Percentiles rank a stretch among this genome's conserved stretches.
These are phyloP conservation scores for Chrysopogon serrulatus DNA, from an alignment of 176 grass and related monocot species.

Conservation along the genomic window DNA sequence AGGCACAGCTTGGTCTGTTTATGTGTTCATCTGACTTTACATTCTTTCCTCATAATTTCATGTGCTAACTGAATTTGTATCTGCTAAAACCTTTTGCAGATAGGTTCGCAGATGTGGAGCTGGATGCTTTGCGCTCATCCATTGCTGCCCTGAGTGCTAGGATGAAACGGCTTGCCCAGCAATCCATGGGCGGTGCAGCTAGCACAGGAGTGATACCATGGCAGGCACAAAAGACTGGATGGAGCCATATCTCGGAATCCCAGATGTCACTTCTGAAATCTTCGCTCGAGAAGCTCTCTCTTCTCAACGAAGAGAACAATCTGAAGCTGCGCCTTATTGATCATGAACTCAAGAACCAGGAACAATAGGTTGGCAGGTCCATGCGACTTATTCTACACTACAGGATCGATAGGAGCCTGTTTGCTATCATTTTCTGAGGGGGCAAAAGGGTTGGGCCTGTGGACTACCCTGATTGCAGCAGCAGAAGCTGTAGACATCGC, in stretches of 20 bases:
- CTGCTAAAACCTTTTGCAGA: slow-evolving; percentile 43
- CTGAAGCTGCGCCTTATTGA: slow-evolving; percentile 78
- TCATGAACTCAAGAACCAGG: slow-evolving; percentile 53
- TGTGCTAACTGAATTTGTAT: neutral
- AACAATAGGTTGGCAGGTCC: slow-evolving; percentile 38
- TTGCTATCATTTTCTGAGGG: neutral
- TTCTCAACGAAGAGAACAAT: slow-evolving; percentile 71
- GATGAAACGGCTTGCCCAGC: slow-evolving; percentile 46
- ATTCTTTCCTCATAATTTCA: neutral
- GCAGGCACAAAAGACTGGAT: slow-evolving; percentile 28
- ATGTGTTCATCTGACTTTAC: neutral
- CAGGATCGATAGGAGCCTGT: neutral
- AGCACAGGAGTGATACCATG: slow-evolving; percentile 9
- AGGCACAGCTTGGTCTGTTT: slow-evolving; percentile 65
- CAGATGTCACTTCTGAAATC: slow-evolving; percentile 73
- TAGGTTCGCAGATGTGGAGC: slow-evolving; percentile 72
- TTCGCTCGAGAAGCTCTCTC: slow-evolving; percentile 70
- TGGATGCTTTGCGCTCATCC: slow-evolving; percentile 68
- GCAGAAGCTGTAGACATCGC: neutral
- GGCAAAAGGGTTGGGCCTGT: neutral
- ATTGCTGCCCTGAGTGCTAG: slow-evolving; percentile 68
- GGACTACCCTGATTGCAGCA: neutral
- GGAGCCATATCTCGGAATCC: slow-evolving; percentile 43
- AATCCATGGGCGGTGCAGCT: neutral
- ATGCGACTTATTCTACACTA: neutral